Conservation (phyloP, 345 rosid species). For the Ceriops tagal region DNA sequence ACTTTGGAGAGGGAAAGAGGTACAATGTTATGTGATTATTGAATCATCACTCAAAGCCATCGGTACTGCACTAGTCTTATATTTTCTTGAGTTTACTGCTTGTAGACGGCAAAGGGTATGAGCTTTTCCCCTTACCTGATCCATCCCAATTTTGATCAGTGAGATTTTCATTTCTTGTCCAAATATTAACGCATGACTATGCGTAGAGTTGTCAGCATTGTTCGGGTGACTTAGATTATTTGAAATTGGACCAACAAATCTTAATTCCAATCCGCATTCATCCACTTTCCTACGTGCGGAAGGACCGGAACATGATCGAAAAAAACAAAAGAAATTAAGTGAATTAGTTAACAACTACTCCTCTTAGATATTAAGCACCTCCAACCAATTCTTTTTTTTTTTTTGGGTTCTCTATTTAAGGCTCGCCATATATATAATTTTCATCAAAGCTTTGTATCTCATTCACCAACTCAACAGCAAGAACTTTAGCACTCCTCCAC, state of each 20-base stretch:
- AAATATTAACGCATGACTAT: too few species aligned
- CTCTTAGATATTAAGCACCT: conserved; percentile 4
- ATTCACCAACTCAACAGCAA: background rate
- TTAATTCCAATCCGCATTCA: background rate
- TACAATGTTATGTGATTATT: too few species aligned
- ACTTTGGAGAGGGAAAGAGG: too few species aligned
- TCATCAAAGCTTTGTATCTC: conserved; percentile 20
- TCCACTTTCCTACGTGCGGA: background rate
- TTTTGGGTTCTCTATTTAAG: conserved; percentile 21
- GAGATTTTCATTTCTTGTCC: too few species aligned
- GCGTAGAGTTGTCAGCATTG: conserved; percentile 1
- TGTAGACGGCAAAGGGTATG: too few species aligned
- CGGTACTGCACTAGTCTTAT: too few species aligned
- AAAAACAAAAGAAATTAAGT: background rate
- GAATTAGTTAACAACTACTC: conserved; percentile 27
- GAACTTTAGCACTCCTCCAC: background rate
- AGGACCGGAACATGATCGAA: background rate
- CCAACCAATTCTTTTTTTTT: background rate
- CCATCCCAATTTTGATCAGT: too few species aligned
- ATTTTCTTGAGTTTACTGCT: too few species aligned
- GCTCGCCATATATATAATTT: background rate
- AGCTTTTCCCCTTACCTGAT: too few species aligned
- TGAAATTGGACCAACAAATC: conserved; percentile 2
- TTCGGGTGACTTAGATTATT: background rate
- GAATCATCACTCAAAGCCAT: too few species aligned